Percentiles rank a stretch among this genome's conserved stretches.
These are phyloP conservation scores for Cryphonectria nitschkei DNA, from an alignment of 2,329 filamentous ascomycete species.

Conservation along the genomic window DNA sequence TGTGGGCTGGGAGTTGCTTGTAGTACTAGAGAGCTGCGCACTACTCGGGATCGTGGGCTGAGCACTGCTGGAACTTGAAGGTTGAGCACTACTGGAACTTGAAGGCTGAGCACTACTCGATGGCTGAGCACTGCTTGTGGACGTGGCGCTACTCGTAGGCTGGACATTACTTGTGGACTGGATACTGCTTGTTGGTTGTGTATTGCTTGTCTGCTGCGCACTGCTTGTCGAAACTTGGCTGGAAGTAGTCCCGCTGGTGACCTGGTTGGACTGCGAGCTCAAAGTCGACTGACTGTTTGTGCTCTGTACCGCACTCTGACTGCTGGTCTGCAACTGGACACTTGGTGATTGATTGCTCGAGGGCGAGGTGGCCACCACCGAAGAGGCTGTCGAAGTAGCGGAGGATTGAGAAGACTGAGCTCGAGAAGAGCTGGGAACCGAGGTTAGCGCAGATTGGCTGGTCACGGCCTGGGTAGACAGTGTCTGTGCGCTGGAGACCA, in stretches of 20 bases:
- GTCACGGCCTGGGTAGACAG: not conserved
- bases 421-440: not conserved
- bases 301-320: not conserved
- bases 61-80: too few relatives aligned
- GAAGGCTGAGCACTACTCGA: too few relatives aligned
- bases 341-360: not conserved
- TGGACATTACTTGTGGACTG: too few relatives aligned
- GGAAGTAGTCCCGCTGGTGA: not conserved
- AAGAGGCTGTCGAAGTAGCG: not conserved
- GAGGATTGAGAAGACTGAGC: not conserved
- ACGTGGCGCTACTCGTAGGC: too few relatives aligned
- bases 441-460: not conserved
- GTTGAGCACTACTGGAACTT: too few relatives aligned
- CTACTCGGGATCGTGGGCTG: too few relatives aligned
- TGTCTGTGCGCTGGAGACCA: not conserved
- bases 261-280: not conserved
- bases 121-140: too few relatives aligned
- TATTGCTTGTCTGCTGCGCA: not conserved
- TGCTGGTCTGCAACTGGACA: not conserved
- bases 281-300: not conserved
- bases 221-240: not conserved
- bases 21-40: too few relatives aligned
- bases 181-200: too few relatives aligned
- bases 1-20: too few relatives aligned
- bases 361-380: not conserved